These are phyloP conservation scores for Fraxinus ornus DNA, from an alignment of 305 asterid species.

Conservation along the genomic window DNA sequence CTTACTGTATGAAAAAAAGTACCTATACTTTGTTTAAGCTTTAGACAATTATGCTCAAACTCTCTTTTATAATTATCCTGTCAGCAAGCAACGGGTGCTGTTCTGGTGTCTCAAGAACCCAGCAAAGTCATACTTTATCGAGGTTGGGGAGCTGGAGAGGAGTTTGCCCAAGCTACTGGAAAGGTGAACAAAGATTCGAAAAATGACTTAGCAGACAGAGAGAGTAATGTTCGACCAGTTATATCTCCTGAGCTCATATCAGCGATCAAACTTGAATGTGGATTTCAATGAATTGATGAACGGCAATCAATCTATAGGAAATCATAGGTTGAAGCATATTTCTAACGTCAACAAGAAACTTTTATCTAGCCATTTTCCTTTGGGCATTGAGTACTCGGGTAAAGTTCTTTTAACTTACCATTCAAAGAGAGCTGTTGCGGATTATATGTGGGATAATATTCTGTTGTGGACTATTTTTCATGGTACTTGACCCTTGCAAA, in stretches of 20 bases:
- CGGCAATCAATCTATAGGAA: neutral
- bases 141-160: conserved; percentile 69
- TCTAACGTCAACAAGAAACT: neutral
- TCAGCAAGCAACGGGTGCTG: conserved; percentile 88
- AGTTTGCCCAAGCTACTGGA: conserved; percentile 29
- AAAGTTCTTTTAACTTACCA: neutral
- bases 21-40: neutral
- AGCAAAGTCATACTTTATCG: conserved; percentile 89
- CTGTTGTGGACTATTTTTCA: neutral
- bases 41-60: neutral
- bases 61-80: conserved; percentile 15
- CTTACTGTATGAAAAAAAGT: neutral
- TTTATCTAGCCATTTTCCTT: neutral
- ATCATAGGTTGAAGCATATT: neutral
- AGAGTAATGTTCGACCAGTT: conserved; percentile 25
- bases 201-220: conserved; percentile 15
- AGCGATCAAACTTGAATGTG: conserved; percentile 81
- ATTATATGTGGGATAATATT: neutral
- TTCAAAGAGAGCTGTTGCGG: neutral
- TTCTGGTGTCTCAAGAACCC: conserved; percentile 91
- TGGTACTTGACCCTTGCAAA: neutral
- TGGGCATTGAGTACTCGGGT: neutral
- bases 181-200: conserved; percentile 14
- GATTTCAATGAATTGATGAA: conserved; percentile 34
- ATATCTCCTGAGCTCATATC: conserved; percentile 80